A percentile compares a stretch with the other conserved stretches of the same genome.
phyloP scores from a whole-genome alignment of 129 eudicot genomes.

The Flaveria ramosissima region DNA sequence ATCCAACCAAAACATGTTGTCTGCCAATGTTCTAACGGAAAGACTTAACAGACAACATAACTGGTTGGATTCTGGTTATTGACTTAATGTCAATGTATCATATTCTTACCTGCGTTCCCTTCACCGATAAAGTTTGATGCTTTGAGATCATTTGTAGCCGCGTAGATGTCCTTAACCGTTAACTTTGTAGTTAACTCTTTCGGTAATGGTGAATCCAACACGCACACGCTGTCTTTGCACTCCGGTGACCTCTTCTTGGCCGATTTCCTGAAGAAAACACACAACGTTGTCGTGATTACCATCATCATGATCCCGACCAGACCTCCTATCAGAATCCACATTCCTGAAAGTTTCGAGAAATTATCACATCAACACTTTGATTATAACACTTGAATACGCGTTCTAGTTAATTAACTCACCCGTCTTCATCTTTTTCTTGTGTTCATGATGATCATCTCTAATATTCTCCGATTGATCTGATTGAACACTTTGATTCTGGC shows the following conservation, averaged over 20 bases:
- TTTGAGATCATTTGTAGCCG: slow-evolving; percentile 64
- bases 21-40: background rate
- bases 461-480: slow-evolving; percentile 37
- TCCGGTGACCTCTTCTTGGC: slow-evolving; percentile 14
- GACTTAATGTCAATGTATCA: background rate
- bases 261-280: slow-evolving; percentile 39
- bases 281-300: slow-evolving; percentile 26
- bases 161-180: slow-evolving; percentile 54
- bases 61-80: background rate
- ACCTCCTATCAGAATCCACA: slow-evolving; percentile 53
- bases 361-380: slow-evolving; percentile 5
- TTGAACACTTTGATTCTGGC: slow-evolving; percentile 28
- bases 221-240: slow-evolving; percentile 25
- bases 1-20: background rate
- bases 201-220: slow-evolving; percentile 28
- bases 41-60: background rate
- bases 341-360: slow-evolving; percentile 39
- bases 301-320: slow-evolving; percentile 34
- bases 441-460: slow-evolving; percentile 36
- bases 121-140: slow-evolving; percentile 74
- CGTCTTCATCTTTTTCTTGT: slow-evolving; percentile 23
- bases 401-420: slow-evolving; percentile 25
- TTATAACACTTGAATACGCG: slow-evolving; percentile 10
- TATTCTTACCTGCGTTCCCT: slow-evolving; percentile 69
- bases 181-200: slow-evolving; percentile 41